Percentiles rank a stretch among this genome's conserved stretches.
Evolutionary conservation across 768 basidiomycete species (phyloP).

Genomic region (Boletellus ananiceps): DNA sequence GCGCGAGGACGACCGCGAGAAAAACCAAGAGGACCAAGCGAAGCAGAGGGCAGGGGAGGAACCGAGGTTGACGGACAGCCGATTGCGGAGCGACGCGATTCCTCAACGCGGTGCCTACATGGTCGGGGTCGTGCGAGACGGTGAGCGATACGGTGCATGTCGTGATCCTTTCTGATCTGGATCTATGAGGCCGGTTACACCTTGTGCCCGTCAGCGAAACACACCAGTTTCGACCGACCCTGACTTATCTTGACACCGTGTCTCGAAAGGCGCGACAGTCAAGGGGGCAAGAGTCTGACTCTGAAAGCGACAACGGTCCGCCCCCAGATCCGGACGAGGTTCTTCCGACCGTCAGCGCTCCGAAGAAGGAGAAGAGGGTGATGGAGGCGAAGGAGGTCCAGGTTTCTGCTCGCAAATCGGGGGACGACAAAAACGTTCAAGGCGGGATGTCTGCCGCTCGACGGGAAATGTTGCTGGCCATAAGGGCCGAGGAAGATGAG

Average conservation of each 20-base stretch:
- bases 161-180: slow-evolving; percentile 9
- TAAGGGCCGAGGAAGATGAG: slow-evolving; percentile 75
- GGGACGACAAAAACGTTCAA: slow-evolving; percentile 58
- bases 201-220: slow-evolving; percentile 74
- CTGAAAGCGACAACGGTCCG: slow-evolving; percentile 75
- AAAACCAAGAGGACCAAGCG: slow-evolving; percentile 56
- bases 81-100: slow-evolving; percentile 70
- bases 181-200: slow-evolving; percentile 57
- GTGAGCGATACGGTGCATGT: slow-evolving; percentile 36
- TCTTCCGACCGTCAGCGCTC: slow-evolving; percentile 34
- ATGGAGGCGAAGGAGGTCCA: slow-evolving; percentile 74
- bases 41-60: slow-evolving; percentile 49
- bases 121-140: slow-evolving; percentile 71
- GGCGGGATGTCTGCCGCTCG: slow-evolving; percentile 67
- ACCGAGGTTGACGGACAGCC: slow-evolving; percentile 61
- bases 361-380: slow-evolving; percentile 55
- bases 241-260: slow-evolving; percentile 74
- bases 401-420: slow-evolving; percentile 62
- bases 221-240: slow-evolving; percentile 77
- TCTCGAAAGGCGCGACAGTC: slow-evolving; percentile 58
- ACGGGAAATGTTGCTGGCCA: slow-evolving; percentile 71
- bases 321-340: slow-evolving; percentile 78
- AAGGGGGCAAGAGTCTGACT: slow-evolving; percentile 47
- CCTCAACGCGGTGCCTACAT: slow-evolving; percentile 62
- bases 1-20: slow-evolving; percentile 72